Evolutionary conservation across 2,329 filamentous ascomycete genomes (phyloP).

Genomic region (Verticillium longisporum): DNA sequence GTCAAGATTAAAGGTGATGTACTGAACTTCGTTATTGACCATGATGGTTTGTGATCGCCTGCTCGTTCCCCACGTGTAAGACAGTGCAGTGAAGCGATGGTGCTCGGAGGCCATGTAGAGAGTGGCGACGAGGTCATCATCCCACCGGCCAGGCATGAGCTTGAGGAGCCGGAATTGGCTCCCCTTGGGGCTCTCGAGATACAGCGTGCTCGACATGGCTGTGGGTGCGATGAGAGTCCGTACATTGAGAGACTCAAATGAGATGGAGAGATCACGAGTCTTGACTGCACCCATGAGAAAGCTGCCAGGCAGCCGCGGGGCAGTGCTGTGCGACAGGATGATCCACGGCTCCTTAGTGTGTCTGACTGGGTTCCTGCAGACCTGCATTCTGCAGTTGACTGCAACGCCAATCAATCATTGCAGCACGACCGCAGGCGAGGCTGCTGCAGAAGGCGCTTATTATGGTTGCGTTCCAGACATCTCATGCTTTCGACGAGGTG

Average conservation of each 20-base stretch:
- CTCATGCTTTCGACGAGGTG: too few relatives aligned
- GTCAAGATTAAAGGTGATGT: constrained; percentile 19
- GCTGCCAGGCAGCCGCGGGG: not conserved
- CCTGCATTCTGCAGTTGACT: not conserved
- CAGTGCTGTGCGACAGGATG: not conserved
- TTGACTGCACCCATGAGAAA: not conserved
- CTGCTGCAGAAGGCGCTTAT: not conserved
- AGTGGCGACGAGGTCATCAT: constrained; percentile 2
- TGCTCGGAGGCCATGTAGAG: not conserved
- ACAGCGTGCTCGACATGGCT: constrained; percentile 2
- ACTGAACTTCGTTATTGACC: constrained; percentile 13
- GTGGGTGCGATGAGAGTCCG: not conserved
- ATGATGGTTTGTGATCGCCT: constrained; percentile 10
- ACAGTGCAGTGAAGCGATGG: constrained; percentile 15
- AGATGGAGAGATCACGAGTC: not conserved
- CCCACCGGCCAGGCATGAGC: constrained; percentile 7
- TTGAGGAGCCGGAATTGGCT: constrained; percentile 4
- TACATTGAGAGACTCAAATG: too few relatives aligned
- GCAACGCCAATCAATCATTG: not conserved
- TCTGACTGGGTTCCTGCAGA: not conserved
- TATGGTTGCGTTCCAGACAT: too few relatives aligned
- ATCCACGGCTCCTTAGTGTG: not conserved
- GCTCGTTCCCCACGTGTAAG: constrained; percentile 19
- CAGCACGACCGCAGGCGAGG: not conserved
- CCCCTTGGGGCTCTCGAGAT: not conserved